phyloP scores from a whole-genome alignment of 2,329 filamentous ascomycete genomes.

The Pestalotiopsis sp. region DNA sequence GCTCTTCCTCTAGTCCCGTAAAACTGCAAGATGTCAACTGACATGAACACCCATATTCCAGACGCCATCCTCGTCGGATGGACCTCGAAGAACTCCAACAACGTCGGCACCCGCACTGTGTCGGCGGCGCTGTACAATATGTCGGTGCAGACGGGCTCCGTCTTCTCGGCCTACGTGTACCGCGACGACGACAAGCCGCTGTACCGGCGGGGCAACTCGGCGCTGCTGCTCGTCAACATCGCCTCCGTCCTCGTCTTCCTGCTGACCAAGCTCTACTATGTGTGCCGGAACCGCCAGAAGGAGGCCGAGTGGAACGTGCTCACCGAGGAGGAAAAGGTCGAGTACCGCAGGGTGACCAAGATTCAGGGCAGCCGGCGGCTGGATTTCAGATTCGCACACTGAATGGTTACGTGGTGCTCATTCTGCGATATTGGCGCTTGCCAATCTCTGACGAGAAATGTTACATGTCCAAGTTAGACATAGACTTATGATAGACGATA shows the following conservation, averaged over 20 bases:
- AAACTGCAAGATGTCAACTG: neutral
- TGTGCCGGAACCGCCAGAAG: constrained; percentile 48
- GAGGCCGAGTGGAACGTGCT: constrained; percentile 50
- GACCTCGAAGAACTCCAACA: constrained; percentile 61
- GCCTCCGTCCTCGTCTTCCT: constrained; percentile 54
- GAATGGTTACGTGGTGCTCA: constrained; percentile 9
- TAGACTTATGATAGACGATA: neutral
- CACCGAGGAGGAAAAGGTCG: constrained; percentile 46
- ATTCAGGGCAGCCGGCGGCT: constrained; percentile 44
- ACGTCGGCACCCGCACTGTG: constrained; percentile 61
- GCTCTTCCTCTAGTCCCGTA: neutral
- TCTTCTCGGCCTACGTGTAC: constrained; percentile 49
- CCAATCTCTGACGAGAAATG: neutral
- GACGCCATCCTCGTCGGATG: constrained; percentile 63
- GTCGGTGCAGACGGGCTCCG: constrained; percentile 37
- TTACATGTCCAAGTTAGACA: neutral
- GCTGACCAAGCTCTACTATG: constrained; percentile 55
- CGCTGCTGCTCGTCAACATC: constrained; percentile 51
- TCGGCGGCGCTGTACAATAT: constrained; percentile 62
- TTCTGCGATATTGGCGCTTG: neutral
- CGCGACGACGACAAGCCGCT: constrained; percentile 55
- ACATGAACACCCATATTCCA: neutral
- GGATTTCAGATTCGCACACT: constrained; percentile 45
- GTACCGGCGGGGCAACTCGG: constrained; percentile 57
- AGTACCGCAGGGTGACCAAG: constrained; percentile 47